phyloP scores from a whole-genome alignment of 371 early-diverging fungal species.

The Thermomucor indicae-seudaticae region DNA sequence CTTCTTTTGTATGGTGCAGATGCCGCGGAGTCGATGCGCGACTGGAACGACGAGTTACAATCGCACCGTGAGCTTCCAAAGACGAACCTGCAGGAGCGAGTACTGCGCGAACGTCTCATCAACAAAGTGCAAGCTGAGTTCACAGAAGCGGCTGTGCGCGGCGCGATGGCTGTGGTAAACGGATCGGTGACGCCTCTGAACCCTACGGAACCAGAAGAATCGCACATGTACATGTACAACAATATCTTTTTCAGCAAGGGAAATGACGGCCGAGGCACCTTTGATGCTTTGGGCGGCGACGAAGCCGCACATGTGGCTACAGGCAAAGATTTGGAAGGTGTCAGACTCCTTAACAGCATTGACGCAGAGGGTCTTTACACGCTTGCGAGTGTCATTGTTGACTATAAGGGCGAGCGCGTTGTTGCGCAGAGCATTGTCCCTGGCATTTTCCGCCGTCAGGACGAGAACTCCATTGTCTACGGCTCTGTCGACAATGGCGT shows the following conservation, averaged over 20 bases:
- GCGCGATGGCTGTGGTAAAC: constrained; percentile 81
- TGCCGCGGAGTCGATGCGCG: constrained; percentile 73
- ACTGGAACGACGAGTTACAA: constrained; percentile 97
- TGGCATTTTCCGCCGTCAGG: constrained; percentile 76
- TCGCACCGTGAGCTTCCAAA: constrained; percentile 83
- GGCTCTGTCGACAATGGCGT: constrained; percentile 86
- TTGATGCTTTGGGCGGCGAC: constrained; percentile 82
- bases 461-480: constrained; percentile 79
- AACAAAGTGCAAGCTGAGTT: constrained; percentile 87
- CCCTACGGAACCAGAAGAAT: constrained; percentile 71
- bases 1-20: constrained; percentile 64
- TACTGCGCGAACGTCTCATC: constrained; percentile 79
- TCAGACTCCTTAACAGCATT: constrained; percentile 70
- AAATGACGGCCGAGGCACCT: constrained; percentile 83
- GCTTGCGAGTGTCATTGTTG: constrained; percentile 86
- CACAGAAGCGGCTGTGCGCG: constrained; percentile 84
- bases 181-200: constrained; percentile 79
- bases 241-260: constrained; percentile 94
- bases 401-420: constrained; percentile 87
- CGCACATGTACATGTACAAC: constrained; percentile 91
- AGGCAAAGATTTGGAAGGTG: constrained; percentile 91
- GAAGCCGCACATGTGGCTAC: constrained; percentile 92
- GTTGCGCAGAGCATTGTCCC: constrained; percentile 94
- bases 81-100: constrained; percentile 75
- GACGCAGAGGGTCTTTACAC: constrained; percentile 79